Evolutionary conservation across 805 yeast genomes (phyloP).

Genomic region (Maudiozyma turicensis): DNA sequence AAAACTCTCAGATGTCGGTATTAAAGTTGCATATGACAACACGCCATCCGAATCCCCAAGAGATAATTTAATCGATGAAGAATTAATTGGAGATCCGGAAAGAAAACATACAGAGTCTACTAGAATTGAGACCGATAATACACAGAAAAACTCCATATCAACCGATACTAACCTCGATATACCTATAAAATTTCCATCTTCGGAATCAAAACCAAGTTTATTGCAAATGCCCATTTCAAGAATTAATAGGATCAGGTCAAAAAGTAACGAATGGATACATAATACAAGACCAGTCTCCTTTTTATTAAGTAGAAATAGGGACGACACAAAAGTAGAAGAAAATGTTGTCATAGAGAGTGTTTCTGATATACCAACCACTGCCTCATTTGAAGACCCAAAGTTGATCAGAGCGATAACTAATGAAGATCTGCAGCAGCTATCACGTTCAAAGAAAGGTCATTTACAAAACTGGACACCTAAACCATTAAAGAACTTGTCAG

Average conservation of each 20-base stretch:
- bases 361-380: not conserved
- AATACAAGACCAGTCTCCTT: not conserved
- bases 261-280: constrained; percentile 6
- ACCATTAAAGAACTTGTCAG: constrained; percentile 16
- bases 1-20: constrained; percentile 6
- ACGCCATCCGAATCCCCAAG: not conserved
- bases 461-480: constrained; percentile 10
- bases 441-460: constrained; percentile 1
- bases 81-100: not conserved
- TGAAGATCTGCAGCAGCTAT: not conserved
- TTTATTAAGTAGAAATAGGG: not conserved
- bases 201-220: not conserved
- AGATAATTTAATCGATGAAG: not conserved
- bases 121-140: not conserved
- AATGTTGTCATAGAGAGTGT: constrained; percentile 5
- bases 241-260: constrained; percentile 5
- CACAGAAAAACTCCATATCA: not conserved
- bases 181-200: not conserved
- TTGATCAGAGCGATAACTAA: not conserved
- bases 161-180: not conserved
- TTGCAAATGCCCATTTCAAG: not conserved
- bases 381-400: not conserved
- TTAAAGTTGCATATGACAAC: constrained; percentile 1
- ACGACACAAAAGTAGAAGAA: constrained; percentile 6
- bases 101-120: not conserved